These are phyloP conservation scores for Jackrogersella multiformis DNA, from an alignment of 495 filamentous ascomycete species.

Conservation along the genomic window DNA sequence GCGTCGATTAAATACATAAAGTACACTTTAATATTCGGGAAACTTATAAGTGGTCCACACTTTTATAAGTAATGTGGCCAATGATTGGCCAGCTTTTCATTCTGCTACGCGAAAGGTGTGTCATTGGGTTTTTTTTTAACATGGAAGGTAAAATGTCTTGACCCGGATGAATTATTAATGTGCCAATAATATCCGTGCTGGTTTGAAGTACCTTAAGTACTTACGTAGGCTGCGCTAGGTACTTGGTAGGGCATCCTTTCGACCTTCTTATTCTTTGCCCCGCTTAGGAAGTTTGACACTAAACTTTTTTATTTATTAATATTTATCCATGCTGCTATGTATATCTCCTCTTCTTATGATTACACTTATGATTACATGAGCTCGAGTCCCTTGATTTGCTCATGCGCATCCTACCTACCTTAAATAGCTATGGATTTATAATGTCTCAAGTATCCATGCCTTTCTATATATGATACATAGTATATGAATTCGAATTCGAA, in stretches of 20 bases:
- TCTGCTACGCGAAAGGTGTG: conserved; percentile 34
- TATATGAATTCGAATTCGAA: too few relatives aligned
- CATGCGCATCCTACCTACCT: not conserved
- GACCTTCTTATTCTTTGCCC: not conserved
- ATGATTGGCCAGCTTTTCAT: conserved; percentile 26
- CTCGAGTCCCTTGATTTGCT: not conserved
- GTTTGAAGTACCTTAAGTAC: not conserved
- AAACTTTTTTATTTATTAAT: conserved; percentile 1
- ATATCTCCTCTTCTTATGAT: too few relatives aligned
- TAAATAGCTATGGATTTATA: not conserved
- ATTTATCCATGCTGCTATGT: not conserved
- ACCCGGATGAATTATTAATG: conserved; percentile 32
- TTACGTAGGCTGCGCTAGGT: too few relatives aligned
- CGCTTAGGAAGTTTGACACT: not conserved
- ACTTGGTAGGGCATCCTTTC: not conserved
- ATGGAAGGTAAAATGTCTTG: conserved; percentile 33
- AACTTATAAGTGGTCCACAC: conserved; percentile 39
- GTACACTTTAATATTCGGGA: conserved; percentile 32
- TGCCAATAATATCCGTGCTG: conserved; percentile 15
- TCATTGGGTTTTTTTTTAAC: conserved; percentile 24
- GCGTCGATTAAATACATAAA: conserved; percentile 40
- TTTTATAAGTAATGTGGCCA: conserved; percentile 15
- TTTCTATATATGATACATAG: not conserved
- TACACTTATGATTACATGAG: not conserved
- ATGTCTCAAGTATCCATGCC: not conserved